Evolutionary conservation across 2,329 filamentous ascomycete species (phyloP).

Genomic region (Didymella pinodella): DNA sequence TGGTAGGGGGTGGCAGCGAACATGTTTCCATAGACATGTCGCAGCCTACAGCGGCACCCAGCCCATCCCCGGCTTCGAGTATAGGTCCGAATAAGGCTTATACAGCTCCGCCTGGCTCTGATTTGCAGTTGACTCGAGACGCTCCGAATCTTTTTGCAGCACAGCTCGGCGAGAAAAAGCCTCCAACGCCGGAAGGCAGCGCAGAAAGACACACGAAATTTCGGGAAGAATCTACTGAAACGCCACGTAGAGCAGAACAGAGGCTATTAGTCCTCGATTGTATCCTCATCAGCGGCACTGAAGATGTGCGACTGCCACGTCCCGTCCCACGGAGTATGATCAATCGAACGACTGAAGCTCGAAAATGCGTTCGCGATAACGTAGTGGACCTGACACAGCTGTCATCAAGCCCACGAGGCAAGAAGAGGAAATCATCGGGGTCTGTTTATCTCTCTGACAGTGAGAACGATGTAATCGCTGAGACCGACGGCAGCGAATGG

Average conservation of each 20-base stretch:
- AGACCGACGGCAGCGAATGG: not conserved
- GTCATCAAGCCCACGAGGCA: not conserved
- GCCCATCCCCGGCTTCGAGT: not conserved
- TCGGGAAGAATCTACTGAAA: not conserved
- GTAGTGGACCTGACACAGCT: conserved; percentile 5
- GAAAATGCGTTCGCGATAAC: not conserved
- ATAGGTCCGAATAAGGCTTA: not conserved
- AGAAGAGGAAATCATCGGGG: not conserved
- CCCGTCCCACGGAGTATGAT: not conserved
- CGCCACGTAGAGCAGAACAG: not conserved
- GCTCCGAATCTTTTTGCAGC: not conserved
- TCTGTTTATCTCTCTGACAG: not conserved
- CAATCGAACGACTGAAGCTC: not conserved
- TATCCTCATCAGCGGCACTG: not conserved
- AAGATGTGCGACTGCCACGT: not conserved
- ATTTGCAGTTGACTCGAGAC: not conserved
- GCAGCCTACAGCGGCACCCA: not conserved
- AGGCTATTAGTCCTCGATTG: not conserved
- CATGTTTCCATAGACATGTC: not conserved
- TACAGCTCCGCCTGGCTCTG: not conserved
- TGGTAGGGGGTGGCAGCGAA: not conserved
- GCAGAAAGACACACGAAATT: not conserved
- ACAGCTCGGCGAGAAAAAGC: not conserved
- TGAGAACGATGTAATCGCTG: conserved; percentile 1
- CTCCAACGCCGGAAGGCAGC: conserved; percentile 1